Evolutionary conservation across 257 asterid species (phyloP).

Genomic region (Solanum lignicaule): DNA sequence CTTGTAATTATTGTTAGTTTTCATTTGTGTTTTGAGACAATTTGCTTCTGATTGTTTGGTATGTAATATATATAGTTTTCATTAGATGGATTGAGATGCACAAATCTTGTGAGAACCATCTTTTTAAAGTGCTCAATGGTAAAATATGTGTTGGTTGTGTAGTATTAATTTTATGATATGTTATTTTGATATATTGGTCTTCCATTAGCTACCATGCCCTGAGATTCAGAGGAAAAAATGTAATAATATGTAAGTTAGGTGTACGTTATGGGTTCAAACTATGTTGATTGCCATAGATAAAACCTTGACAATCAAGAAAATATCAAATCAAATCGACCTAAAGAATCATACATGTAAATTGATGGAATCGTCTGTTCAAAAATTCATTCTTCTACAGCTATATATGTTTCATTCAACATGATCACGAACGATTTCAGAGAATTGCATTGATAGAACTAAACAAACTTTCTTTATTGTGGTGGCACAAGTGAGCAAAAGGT

Average conservation of each 20-base stretch:
- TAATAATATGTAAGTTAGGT: background rate
- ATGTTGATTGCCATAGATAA: background rate
- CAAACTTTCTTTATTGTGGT: background rate
- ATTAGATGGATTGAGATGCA: too few relatives aligned
- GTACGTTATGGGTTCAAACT: background rate
- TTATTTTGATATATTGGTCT: background rate
- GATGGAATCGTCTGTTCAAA: background rate
- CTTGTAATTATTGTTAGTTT: background rate
- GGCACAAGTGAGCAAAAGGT: background rate
- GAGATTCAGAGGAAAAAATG: background rate
- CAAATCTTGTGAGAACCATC: too few relatives aligned
- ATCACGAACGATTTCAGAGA: background rate
- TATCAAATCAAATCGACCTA: too few relatives aligned
- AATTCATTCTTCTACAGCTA: background rate
- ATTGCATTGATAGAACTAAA: background rate
- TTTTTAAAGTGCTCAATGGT: background rate
- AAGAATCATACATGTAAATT: too few relatives aligned
- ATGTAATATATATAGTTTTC: background rate
- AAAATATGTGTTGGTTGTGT: background rate
- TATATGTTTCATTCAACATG: background rate
- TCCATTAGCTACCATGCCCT: background rate
- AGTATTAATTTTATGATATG: background rate
- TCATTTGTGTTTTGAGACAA: background rate
- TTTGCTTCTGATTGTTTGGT: background rate
- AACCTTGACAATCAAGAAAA: background rate